A percentile compares a stretch with the other conserved stretches of the same genome.
Evolutionary conservation across 2,329 filamentous ascomycete genomes (phyloP).

Genomic region (Fusarium sp.): DNA sequence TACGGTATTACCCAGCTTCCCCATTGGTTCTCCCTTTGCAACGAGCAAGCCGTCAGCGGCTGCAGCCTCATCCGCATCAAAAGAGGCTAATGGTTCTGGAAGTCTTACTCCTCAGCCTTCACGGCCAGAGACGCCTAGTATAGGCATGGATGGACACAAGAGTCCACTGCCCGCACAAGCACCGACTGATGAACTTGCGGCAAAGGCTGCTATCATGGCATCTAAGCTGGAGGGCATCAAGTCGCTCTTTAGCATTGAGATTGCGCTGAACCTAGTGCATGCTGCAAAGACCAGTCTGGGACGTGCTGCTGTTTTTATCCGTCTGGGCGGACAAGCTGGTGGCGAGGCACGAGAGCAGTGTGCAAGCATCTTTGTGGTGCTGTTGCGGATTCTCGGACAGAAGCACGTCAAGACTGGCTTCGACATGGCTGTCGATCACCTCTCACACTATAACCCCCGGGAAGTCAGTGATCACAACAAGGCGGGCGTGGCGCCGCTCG

Average conservation of each 20-base stretch:
- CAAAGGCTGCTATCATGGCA: slow-evolving; percentile 98
- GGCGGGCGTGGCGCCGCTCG: slow-evolving; percentile 85
- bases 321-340: slow-evolving; percentile 81
- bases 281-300: slow-evolving; percentile 89
- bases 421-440: slow-evolving; percentile 89
- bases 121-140: slow-evolving; percentile 62
- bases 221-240: slow-evolving; percentile 94
- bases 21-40: slow-evolving; percentile 69
- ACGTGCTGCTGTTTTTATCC: slow-evolving; percentile 84
- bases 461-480: slow-evolving; percentile 79
- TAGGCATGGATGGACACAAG: slow-evolving; percentile 53
- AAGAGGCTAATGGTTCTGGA: slow-evolving; percentile 44
- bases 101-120: slow-evolving; percentile 54
- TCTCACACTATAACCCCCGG: slow-evolving; percentile 91
- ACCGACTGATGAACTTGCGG: slow-evolving; percentile 90
- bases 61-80: slow-evolving; percentile 20
- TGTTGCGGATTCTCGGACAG: slow-evolving; percentile 86
- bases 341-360: slow-evolving; percentile 90
- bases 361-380: slow-evolving; percentile 84
- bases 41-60: slow-evolving; percentile 51
- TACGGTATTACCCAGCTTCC: slow-evolving; percentile 81
- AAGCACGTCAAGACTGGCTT: slow-evolving; percentile 94
- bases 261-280: slow-evolving; percentile 90
- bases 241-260: slow-evolving; percentile 94
- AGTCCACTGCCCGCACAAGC: slow-evolving; percentile 68